phyloP scores from a whole-genome alignment of 2,329 filamentous ascomycete species.

The Ciborinia camelliae region DNA sequence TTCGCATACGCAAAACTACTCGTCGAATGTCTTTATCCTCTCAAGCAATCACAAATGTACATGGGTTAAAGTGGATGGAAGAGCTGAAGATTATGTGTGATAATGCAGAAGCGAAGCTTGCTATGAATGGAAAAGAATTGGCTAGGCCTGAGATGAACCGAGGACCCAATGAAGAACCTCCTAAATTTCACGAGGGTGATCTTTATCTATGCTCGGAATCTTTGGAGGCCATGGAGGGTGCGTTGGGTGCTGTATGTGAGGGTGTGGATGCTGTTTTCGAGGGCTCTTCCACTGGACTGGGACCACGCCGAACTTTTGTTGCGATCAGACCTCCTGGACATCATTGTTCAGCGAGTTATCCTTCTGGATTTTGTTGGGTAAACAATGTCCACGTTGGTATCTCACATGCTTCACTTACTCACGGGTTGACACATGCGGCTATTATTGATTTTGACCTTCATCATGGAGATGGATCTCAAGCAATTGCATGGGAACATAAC shows the following conservation, averaged over 20 bases:
- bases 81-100: constrained; percentile 85
- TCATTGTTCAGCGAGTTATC: constrained; percentile 84
- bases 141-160: constrained; percentile 62
- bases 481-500: constrained; percentile 91
- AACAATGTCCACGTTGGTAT: constrained; percentile 99
- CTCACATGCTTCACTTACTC: constrained; percentile 77
- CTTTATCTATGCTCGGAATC: constrained; percentile 88
- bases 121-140: constrained; percentile 73
- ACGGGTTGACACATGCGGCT: constrained; percentile 88
- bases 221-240: constrained; percentile 81
- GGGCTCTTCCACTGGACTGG: constrained; percentile 42
- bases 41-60: constrained; percentile 80
- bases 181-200: constrained; percentile 77
- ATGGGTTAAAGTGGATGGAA: constrained; percentile 90
- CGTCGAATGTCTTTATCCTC: constrained; percentile 69
- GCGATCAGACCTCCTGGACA: constrained; percentile 91
- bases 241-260: constrained; percentile 88
- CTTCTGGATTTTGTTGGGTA: constrained; percentile 96
- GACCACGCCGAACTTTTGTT: constrained; percentile 79
- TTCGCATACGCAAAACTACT: constrained; percentile 78
- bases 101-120: constrained; percentile 72
- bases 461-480: constrained; percentile 92
- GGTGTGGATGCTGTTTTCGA: constrained; percentile 83
- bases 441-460: constrained; percentile 68
- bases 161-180: constrained; percentile 42